Base-by-base conservation (phyloP, 768 basidiomycete species). In the Mycena metata region DNA sequence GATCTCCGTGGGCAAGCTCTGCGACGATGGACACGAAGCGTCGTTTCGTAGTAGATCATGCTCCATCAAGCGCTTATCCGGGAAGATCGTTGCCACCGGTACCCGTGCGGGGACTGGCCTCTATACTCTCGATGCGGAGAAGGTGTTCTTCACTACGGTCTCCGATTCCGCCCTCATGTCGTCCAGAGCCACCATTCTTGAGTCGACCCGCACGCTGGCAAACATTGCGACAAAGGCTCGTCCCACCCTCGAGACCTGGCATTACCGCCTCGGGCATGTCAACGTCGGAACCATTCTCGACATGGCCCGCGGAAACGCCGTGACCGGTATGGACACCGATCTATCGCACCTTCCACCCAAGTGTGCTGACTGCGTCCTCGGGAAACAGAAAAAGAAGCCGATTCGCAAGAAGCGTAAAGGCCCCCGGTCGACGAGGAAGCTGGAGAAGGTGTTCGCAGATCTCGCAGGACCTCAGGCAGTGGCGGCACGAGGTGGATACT, bases 281-380 rank as follows among this genome's bases (percentile, higher is more conserved):
- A 60, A 50, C 47, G 10, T 60, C 8, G 47, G 24, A 21, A 60
- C 59, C 1, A 35, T 60, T 0, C 46, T 60, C 15, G 47, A 60
- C 16, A 60, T 60, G 59, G 59, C 59, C 7, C 59, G 59, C 9
- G 59, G 59, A 17, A 0, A 10, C 4, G 59, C 59, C 1, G 57
- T 59, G 9, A 52, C 51, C 10, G 51, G 51, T 52, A 52, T 52
- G 51, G 51, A 52, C 30, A 10, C 59, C 36, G 59, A 47, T 19
- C 15, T 60, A 35, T 60, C 59, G 1, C 35, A 24, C 33, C 1
- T 60, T 19, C 59, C 59, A 15, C 1, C 59, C n/a, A 60, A 41
- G 49, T 50, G 59, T n/a, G 59, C 59, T 60, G 47, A 60, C 58
- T 59, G 58, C 17, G 15, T 59, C 13, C 45, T 59, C 9, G 58